These are phyloP conservation scores for Hirschioporus abietinus DNA, from an alignment of 768 basidiomycete genomes.

Conservation along the genomic window DNA sequence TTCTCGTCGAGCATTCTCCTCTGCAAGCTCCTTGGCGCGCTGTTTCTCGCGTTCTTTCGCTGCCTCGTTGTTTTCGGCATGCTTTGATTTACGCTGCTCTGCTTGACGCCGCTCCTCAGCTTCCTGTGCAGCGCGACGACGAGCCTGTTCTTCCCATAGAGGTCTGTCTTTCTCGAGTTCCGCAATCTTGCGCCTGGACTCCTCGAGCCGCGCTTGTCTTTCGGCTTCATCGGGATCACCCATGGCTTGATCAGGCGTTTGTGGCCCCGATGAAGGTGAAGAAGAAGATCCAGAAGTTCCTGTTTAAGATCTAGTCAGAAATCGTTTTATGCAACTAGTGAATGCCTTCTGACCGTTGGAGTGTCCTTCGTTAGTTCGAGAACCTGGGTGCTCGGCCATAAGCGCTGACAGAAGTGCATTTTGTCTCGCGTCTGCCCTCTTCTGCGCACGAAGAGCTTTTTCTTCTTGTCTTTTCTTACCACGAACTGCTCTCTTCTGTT, in stretches of 20 bases:
- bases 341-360: neutral
- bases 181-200: constrained; percentile 62
- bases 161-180: constrained; percentile 63
- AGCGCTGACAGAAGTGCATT: constrained; percentile 37
- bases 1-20: constrained; percentile 22
- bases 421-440: constrained; percentile 33
- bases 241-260: constrained; percentile 17
- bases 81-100: constrained; percentile 12
- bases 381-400: constrained; percentile 16
- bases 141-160: constrained; percentile 53
- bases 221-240: constrained; percentile 31
- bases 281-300: constrained; percentile 12
- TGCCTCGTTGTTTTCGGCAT: neutral
- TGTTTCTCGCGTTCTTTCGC: constrained; percentile 11
- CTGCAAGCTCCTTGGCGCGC: constrained; percentile 21
- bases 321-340: neutral
- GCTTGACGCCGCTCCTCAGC: constrained; percentile 29
- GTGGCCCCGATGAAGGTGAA: constrained; percentile 15
- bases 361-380: constrained; percentile 3
- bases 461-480: constrained; percentile 38
- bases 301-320: constrained; percentile 3
- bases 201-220: constrained; percentile 43
- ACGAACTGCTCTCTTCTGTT: constrained; percentile 32
- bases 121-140: constrained; percentile 40
- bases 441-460: constrained; percentile 32